A percentile compares a stretch with the other conserved stretches of the same genome.
These are phyloP conservation scores for Chytriomyces sp. DNA, from an alignment of 192 early-diverging fungal species.

Conservation along the genomic window DNA sequence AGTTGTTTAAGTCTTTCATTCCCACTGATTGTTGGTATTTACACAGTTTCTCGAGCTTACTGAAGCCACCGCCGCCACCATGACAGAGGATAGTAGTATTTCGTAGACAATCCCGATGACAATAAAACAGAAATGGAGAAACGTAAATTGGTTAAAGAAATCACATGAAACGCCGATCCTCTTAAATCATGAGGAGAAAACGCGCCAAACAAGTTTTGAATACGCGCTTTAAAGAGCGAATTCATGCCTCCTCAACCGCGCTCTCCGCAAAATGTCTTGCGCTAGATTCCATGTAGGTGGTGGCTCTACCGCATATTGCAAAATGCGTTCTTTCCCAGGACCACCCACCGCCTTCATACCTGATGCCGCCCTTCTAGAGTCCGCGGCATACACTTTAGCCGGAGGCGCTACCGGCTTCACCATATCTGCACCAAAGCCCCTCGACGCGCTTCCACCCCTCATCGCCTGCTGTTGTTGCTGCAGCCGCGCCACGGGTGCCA, in stretches of 20 bases:
- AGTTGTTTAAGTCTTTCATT: not conserved
- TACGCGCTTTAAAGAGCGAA: not conserved
- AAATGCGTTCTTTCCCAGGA: not conserved
- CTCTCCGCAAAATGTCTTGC: slow-evolving; percentile 25
- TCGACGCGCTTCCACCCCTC: too few relatives aligned
- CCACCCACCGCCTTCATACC: too few relatives aligned
- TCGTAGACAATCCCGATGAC: too few relatives aligned
- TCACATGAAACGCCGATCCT: not conserved
- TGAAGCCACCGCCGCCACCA: not conserved
- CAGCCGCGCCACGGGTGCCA: not conserved
- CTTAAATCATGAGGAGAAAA: too few relatives aligned
- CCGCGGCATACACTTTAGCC: too few relatives aligned
- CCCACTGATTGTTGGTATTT: slow-evolving; percentile 8
- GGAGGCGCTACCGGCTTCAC: too few relatives aligned
- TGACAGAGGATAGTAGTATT: too few relatives aligned
- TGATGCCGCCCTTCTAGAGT: too few relatives aligned
- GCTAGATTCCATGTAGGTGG: slow-evolving; percentile 23
- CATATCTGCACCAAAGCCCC: too few relatives aligned
- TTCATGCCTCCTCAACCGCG: slow-evolving; percentile 5
- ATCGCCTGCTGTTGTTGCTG: too few relatives aligned
- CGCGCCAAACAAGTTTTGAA: too few relatives aligned
- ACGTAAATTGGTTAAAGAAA: too few relatives aligned
- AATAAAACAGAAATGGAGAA: not conserved
- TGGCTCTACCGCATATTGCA: slow-evolving; percentile 12
- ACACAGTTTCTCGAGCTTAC: slow-evolving; percentile 9